Evolutionary conservation across 208 protist genomes (phyloP), one percentile per base, ranked within the genome.

Genomic region (Leishmania tarentolae): DNA sequence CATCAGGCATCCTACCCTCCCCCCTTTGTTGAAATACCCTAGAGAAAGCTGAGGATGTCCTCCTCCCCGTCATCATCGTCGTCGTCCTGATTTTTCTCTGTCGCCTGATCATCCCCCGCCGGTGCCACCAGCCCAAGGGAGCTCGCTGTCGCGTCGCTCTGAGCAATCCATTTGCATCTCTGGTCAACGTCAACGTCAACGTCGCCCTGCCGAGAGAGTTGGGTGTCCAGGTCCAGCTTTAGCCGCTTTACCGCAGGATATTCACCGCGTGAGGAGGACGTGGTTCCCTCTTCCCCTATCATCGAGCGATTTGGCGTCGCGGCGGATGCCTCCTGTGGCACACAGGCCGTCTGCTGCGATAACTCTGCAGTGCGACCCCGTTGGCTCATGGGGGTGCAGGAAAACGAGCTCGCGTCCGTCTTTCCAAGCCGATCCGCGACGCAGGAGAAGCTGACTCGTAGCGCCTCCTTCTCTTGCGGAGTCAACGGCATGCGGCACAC

Each of bases 401-500:
- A 85, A 66, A 79, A 85, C 40, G 56, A 65, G 42, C 73, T 78
- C 15, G 63, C 79, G 72, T 85, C 72, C n/a, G 53, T 76, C 53
- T 44, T 78, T 53, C 82, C 82, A 3, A 85, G 56, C 31, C 73
- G 72, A 37, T 82, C 72, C 31, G 78, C 78, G 3, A 72, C 82
- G 8, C 17, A 40, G 40, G 42, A 70, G 63, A 85, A 85, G 35
- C 71, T 79, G 13, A 9, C 19, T 17, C 76, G 82, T 15, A 89
- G 82, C 37, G 19, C 56, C 52, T 86, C 79, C 42, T 72, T 74
- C 31, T 89, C 82, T 1, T 17, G 9, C 65, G 79, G 35, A 9
- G 68, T 78, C 37, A 89, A 77, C 28, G 79, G 80, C 86, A 86
- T 84, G 73, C 86, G 86, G 53, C 79, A 89, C 24, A 89, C 82